These are phyloP conservation scores for Zygoascus biomembranicola DNA, from an alignment of 805 yeast genomes.

Conservation along the genomic window DNA sequence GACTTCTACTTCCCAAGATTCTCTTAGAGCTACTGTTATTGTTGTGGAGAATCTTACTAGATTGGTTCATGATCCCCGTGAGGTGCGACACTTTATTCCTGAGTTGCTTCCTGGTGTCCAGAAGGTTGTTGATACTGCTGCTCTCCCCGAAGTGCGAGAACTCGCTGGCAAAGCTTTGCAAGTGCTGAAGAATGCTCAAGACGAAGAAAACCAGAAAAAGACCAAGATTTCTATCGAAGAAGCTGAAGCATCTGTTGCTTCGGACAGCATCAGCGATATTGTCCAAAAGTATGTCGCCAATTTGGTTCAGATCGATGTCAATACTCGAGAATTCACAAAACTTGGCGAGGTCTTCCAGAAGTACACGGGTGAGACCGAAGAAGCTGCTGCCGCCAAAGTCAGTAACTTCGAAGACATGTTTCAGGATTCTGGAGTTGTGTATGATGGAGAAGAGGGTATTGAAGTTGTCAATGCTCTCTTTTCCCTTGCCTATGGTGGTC, in stretches of 20 bases:
- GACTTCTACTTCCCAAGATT: constrained; percentile 89
- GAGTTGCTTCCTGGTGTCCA: constrained; percentile 83
- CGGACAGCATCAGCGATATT: constrained; percentile 4
- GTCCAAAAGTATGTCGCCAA: constrained; percentile 27
- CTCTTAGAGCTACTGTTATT: constrained; percentile 91
- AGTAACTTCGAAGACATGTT: constrained; percentile 30
- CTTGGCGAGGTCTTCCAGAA: constrained; percentile 34
- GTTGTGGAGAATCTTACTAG: constrained; percentile 94
- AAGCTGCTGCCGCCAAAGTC: constrained; percentile 27
- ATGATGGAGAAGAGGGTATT: constrained; percentile 68
- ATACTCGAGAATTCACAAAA: constrained; percentile 31
- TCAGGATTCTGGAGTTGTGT: constrained; percentile 39
- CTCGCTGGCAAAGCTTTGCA: constrained; percentile 78
- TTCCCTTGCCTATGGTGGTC: constrained; percentile 93
- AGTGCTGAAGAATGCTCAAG: constrained; percentile 77
- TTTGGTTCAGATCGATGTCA: constrained; percentile 25
- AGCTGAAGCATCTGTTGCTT: constrained; percentile 29
- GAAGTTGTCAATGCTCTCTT: constrained; percentile 91
- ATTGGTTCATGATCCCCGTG: constrained; percentile 86
- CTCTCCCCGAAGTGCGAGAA: constrained; percentile 93
- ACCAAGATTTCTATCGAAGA: constrained; percentile 59
- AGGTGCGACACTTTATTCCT: constrained; percentile 83
- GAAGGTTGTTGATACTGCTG: constrained; percentile 81
- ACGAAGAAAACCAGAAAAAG: constrained; percentile 62
- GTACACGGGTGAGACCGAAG: constrained; percentile 35